These are phyloP conservation scores for Platismatia glauca DNA, from an alignment of 495 filamentous ascomycete species.

Conservation along the genomic window DNA sequence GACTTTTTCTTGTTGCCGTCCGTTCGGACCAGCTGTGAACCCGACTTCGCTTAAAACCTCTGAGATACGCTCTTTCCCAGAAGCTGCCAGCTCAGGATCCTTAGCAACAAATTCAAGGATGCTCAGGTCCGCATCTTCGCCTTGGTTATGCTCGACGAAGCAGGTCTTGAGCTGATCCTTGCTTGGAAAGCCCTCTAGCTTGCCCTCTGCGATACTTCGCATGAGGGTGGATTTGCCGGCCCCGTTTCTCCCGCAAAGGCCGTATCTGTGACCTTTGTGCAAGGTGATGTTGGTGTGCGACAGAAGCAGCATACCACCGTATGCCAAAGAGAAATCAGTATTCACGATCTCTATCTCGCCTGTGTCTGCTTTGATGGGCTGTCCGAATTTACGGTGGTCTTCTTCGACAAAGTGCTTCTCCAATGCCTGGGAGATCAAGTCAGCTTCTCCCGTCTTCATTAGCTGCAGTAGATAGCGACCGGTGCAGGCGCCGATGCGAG, in stretches of 20 bases:
- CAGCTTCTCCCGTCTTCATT: slow-evolving; percentile 47
- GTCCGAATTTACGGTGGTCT: slow-evolving; percentile 77
- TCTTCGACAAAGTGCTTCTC: slow-evolving; percentile 67
- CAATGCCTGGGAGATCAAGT: slow-evolving; percentile 54
- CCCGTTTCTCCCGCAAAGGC: slow-evolving; percentile 92
- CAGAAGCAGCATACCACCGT: slow-evolving; percentile 95
- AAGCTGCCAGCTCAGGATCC: slow-evolving; percentile 69
- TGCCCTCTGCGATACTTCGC: slow-evolving; percentile 89
- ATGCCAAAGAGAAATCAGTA: slow-evolving; percentile 93
- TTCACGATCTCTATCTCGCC: slow-evolving; percentile 93
- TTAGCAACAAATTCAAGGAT: slow-evolving; percentile 86
- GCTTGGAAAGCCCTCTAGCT: slow-evolving; percentile 92
- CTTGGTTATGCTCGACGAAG: slow-evolving; percentile 98
- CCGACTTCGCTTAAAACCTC: slow-evolving; percentile 81
- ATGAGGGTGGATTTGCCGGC: slow-evolving; percentile 98
- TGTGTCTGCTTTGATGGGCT: slow-evolving; percentile 75
- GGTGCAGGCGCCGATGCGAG: slow-evolving; percentile 58
- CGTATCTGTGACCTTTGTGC: slow-evolving; percentile 92
- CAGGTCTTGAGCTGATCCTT: slow-evolving; percentile 87
- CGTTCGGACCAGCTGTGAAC: slow-evolving; percentile 82
- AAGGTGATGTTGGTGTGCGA: slow-evolving; percentile 93
- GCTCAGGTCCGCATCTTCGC: slow-evolving; percentile 89
- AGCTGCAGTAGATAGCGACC: slow-evolving; percentile 68
- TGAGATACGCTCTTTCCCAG: slow-evolving; percentile 70
- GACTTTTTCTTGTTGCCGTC: slow-evolving; percentile 76